Base-by-base conservation (phyloP, 2,329 filamentous ascomycete species). In the Pestalotiopsis sp. region DNA sequence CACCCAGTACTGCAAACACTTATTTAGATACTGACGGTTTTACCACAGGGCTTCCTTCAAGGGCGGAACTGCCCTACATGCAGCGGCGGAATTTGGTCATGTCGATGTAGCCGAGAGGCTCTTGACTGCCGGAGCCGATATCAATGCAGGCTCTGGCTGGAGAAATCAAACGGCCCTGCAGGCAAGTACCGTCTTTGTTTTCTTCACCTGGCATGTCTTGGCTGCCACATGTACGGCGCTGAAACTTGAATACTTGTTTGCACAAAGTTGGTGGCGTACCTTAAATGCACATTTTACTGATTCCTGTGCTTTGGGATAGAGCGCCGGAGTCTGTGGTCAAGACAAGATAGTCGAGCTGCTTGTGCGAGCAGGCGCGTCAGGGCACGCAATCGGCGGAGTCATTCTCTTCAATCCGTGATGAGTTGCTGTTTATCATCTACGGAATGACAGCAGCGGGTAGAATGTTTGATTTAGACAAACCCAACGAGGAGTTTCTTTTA, bases 11-110 rank as follows among this genome's bases (percentile, higher is more conserved):
- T 4, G 1, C 41, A 5, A 13, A 13, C 13, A 17, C 38, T 7
- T 39, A 39, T 17, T 49, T 52, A 7, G 17, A 17, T 14, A 12
- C 41, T 17, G 41, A 45, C 17, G 4, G 4, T 17, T 45, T 45
- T 17, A 9, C 2, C 11, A 20, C n/a, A 52, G 45, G 7, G 73
- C 64, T 72, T 79, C 70, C 74, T 80, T 79, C 64, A 74, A 74
- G 57, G 80, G 70, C 69, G 78, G 73, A 71, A 85, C 70, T 73
- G 82, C 73, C 70, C 80, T 79, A 75, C 85, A 74, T 78, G 77
- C 71, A 69, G 81, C 80, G 7, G 75, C 76, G 1, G 73, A 76
- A 17, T 73, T 71, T 2, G 78, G 78, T 0, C 70, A 77, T 68
- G 5, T 68, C 14, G 69, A 71, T 2, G 66, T 79, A 1, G 74